These are phyloP conservation scores for Ramalina peruviana DNA, from an alignment of 495 filamentous ascomycete genomes.

Conservation along the genomic window DNA sequence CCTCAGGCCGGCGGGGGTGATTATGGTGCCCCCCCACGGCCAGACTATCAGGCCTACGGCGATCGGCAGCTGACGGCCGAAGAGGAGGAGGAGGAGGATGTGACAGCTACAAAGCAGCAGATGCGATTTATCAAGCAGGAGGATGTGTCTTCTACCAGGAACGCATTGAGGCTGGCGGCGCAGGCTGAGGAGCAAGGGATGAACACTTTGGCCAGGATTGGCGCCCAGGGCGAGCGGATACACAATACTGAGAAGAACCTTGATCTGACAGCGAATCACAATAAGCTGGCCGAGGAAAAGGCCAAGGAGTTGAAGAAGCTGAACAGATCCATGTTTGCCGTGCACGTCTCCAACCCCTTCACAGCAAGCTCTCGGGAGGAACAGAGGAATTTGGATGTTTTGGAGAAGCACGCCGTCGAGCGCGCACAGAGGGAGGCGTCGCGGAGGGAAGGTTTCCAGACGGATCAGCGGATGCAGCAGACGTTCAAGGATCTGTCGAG, in stretches of 20 bases:
- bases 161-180: constrained; percentile 48
- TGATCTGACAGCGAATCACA: constrained; percentile 53
- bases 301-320: constrained; percentile 60
- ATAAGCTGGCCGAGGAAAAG: constrained; percentile 58
- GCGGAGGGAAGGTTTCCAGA: constrained; percentile 45
- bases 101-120: constrained; percentile 54
- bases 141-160: constrained; percentile 56
- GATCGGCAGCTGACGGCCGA: constrained; percentile 64
- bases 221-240: constrained; percentile 60
- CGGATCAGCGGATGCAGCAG: constrained; percentile 44
- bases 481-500: constrained; percentile 40
- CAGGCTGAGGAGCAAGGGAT: constrained; percentile 61
- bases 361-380: constrained; percentile 41
- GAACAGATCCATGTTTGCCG: constrained; percentile 73
- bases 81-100: constrained; percentile 55
- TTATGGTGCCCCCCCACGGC: constrained; percentile 32
- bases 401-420: constrained; percentile 50
- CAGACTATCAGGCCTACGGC: constrained; percentile 43
- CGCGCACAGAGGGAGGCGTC: constrained; percentile 55
- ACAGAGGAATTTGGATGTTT: constrained; percentile 44
- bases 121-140: constrained; percentile 65
- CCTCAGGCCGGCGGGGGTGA: constrained; percentile 30
- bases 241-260: constrained; percentile 59
- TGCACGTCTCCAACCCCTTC: constrained; percentile 63
- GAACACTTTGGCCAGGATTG: constrained; percentile 54